Evolutionary conservation across 2,329 filamentous ascomycete genomes (phyloP), one percentile per base, ranked within the genome.

Genomic region (Phyllosticta ampelicida): DNA sequence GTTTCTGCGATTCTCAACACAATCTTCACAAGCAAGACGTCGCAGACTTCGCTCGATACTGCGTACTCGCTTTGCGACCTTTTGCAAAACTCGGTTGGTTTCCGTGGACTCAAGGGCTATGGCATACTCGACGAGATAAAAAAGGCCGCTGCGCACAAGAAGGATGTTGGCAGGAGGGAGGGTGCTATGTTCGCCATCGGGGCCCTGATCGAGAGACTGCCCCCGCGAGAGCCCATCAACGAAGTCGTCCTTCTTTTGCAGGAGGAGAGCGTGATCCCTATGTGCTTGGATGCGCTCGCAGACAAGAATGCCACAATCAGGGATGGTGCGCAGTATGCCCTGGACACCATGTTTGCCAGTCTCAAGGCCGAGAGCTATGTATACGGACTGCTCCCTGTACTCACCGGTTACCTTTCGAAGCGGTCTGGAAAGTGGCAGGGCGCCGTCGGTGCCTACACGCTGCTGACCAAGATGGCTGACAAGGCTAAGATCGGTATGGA

Each of bases 351-450:
- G 21, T 95, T 96, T 73, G 79, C 80, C 63, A 83, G 86, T 68
- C 77, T 99, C 62, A 85, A 83, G 68, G 77, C 90, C 58, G 94
- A 97, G 77, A 85, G 89, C 54, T 82, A 95, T 67, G 86, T 95
- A 55, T 82, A 84, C 62, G 91, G 88, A 19, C 80, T 99, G 49
- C 78, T 99, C 55, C 90, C 94, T 2, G 80, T 83, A 16, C 77
- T 99, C 48, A 75, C 79, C 62, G 74, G 80, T 55, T 97, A 97
- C 71, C 79, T 99, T 28, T 78, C 79, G 69, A 95, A 90, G 75
- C 84, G 83, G 68, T 87, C 90, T 16, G 91, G 89, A 64, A 99
- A 99, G 76, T 99, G 94, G 94, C 94, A 99, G 75, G 94, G 94
- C 61, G 89, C 89, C 16, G 89, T 96, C 56, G 91, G 87, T 61